Percentiles rank a stretch among this genome's conserved stretches.
Conservation (phyloP, 2,329 filamentous ascomycete species). For the Aspergillus carbonarius region DNA sequence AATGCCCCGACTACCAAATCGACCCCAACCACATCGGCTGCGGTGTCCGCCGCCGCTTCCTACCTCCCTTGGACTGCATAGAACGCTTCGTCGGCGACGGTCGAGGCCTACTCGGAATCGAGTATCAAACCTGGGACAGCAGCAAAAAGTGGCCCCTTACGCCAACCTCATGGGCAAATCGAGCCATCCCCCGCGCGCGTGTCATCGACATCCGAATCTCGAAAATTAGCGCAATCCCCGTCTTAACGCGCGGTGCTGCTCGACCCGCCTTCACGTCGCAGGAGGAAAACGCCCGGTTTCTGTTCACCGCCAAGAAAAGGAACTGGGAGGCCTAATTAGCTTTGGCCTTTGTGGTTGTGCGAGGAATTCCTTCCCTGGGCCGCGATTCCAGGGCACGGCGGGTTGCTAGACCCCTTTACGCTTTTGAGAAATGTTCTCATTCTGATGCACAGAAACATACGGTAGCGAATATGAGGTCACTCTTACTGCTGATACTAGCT, state of each 20-base stretch:
- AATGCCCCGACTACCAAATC: constrained; percentile 45
- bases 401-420: too few species aligned
- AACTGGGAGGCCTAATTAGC: constrained; percentile 36
- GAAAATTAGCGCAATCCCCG: constrained; percentile 23
- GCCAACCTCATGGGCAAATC: constrained; percentile 24
- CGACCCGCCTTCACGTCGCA: constrained; percentile 7
- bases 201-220: constrained; percentile 28
- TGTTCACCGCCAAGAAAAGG: constrained; percentile 38
- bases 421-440: too few species aligned
- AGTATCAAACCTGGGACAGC: constrained; percentile 14
- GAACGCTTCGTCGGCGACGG: constrained; percentile 37
- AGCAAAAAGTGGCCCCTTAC: constrained; percentile 14
- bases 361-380: background rate
- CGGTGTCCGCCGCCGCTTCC: constrained; percentile 41
- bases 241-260: constrained; percentile 15
- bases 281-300: constrained; percentile 33
- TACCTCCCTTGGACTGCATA: constrained; percentile 40
- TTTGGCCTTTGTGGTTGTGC: too few species aligned
- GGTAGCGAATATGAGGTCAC: too few species aligned
- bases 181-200: constrained; percentile 16
- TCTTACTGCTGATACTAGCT: too few species aligned
- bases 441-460: too few species aligned
- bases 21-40: constrained; percentile 43
- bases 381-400: too few species aligned
- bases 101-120: constrained; percentile 33